Percentiles rank a stretch among this genome's conserved stretches.
Conservation (phyloP, 140 eudicot genomes). For the Oenanthe javanica region DNA sequence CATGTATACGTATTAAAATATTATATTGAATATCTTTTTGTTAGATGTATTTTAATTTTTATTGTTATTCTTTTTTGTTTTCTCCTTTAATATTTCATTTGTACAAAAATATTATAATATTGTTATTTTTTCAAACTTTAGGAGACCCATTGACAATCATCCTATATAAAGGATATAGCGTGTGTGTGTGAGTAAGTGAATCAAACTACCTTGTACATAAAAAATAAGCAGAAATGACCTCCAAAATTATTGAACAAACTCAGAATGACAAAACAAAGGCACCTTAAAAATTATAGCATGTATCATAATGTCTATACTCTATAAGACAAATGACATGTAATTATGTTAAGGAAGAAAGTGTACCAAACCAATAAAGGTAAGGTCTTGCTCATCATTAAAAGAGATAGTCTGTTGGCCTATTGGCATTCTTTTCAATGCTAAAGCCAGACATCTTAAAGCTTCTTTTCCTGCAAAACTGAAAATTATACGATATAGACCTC, state of each 20-base stretch:
- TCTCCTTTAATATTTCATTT: too few species aligned
- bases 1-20: too few species aligned
- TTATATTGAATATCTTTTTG: too few species aligned
- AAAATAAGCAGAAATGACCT: neutral
- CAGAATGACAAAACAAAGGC: neutral
- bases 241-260: neutral
- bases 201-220: neutral
- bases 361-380: constrained; percentile 99
- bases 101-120: too few species aligned
- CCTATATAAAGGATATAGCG: too few species aligned
- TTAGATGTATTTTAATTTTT: too few species aligned
- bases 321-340: neutral
- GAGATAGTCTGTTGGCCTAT: constrained; percentile 76
- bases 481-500: constrained; percentile 12
- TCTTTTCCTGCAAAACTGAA: constrained; percentile 97
- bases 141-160: too few species aligned
- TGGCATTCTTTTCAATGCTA: constrained; percentile 90
- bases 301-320: neutral
- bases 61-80: too few species aligned
- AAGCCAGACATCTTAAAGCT: constrained; percentile 89
- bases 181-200: neutral
- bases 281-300: neutral
- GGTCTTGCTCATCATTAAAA: constrained; percentile 77
- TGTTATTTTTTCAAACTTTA: too few species aligned
- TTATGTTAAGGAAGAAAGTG: constrained; percentile 45